phyloP scores from a whole-genome alignment of 2,329 filamentous ascomycete genomes.

The Acrodontium crateriforme region DNA sequence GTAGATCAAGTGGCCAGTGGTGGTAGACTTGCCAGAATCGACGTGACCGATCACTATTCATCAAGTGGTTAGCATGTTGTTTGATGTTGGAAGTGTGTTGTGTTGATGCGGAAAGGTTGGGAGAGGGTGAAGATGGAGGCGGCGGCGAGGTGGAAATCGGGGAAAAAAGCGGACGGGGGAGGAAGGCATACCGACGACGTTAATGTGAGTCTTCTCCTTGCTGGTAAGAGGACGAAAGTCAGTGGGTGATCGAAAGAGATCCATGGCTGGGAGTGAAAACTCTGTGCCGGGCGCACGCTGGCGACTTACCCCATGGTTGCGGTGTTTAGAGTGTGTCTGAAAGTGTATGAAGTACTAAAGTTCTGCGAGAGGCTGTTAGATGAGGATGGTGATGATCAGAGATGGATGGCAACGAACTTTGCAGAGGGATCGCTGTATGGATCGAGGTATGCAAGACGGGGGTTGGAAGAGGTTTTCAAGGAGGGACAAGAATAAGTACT shows the following conservation, averaged over 20 bases:
- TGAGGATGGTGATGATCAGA: constrained; percentile 1
- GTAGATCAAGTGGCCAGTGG: constrained; percentile 92
- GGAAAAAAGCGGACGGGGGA: too few species aligned
- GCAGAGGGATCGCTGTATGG: constrained; percentile 11
- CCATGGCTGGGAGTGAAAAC: constrained; percentile 1
- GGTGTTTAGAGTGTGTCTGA: constrained; percentile 6
- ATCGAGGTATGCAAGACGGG: constrained; percentile 10
- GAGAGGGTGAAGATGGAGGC: too few species aligned
- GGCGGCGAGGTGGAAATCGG: too few species aligned
- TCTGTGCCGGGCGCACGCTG: constrained; percentile 1
- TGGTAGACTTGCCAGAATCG: constrained; percentile 99
- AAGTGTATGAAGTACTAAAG: constrained; percentile 4
- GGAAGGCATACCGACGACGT: too few species aligned
- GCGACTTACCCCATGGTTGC: constrained; percentile 11
- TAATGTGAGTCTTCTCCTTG: constrained; percentile 92
- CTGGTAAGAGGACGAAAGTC: constrained; percentile 35
- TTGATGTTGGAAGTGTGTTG: too few species aligned
- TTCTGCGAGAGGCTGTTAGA: constrained; percentile 4
- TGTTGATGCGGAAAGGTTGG: too few species aligned
- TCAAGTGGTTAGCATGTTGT: too few species aligned
- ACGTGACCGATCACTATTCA: constrained; percentile 99
- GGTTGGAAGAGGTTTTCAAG: constrained; percentile 5
- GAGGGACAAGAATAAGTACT: constrained; percentile 3
- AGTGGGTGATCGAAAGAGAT: constrained; percentile 22
- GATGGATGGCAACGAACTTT: constrained; percentile 6